A percentile compares a stretch with the other conserved stretches of the same genome.
phyloP scores from a whole-genome alignment of 306 rosid genomes.

The Medicago ruthenica region DNA sequence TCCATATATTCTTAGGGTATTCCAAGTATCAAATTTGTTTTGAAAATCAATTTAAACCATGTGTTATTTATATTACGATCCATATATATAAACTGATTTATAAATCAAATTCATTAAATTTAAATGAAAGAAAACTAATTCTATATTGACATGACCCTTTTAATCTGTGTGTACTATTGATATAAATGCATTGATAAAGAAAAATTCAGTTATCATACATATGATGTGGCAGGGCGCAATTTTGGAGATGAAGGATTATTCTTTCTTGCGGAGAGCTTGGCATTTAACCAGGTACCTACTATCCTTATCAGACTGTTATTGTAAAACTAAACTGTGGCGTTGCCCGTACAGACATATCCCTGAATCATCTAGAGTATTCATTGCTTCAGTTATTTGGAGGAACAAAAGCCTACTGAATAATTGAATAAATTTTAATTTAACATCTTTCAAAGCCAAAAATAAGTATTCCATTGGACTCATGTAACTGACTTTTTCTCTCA shows the following conservation, averaged over 20 bases:
- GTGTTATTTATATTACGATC: not conserved
- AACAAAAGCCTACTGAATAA: slow-evolving; percentile 30
- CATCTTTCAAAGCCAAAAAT: slow-evolving; percentile 18
- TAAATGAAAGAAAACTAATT: slow-evolving; percentile 12
- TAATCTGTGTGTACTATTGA: slow-evolving; percentile 10
- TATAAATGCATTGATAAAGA: slow-evolving; percentile 15
- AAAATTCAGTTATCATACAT: slow-evolving; percentile 25
- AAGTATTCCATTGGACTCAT: slow-evolving; percentile 9
- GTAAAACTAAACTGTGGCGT: slow-evolving; percentile 20
- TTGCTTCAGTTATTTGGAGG: slow-evolving; percentile 26
- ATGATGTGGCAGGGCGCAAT: slow-evolving; percentile 75
- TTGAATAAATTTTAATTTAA: slow-evolving; percentile 16
- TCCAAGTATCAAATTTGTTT: slow-evolving; percentile 16
- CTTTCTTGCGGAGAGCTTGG: slow-evolving; percentile 92
- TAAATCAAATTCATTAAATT: slow-evolving; percentile 19
- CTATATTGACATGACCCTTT: slow-evolving; percentile 17
- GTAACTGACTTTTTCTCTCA: slow-evolving; percentile 18
- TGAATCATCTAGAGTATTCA: slow-evolving; percentile 33
- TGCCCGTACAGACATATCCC: not conserved
- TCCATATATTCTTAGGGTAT: slow-evolving; percentile 5
- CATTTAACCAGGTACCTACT: slow-evolving; percentile 74
- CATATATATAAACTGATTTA: slow-evolving; percentile 10
- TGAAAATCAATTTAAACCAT: slow-evolving; percentile 18
- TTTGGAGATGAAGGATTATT: slow-evolving; percentile 94
- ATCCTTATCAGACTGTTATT: slow-evolving; percentile 32